Percentiles rank a stretch among this genome's conserved stretches.
phyloP scores from a whole-genome alignment of 2,329 filamentous ascomycete species.

The Botryotinia globosa region DNA sequence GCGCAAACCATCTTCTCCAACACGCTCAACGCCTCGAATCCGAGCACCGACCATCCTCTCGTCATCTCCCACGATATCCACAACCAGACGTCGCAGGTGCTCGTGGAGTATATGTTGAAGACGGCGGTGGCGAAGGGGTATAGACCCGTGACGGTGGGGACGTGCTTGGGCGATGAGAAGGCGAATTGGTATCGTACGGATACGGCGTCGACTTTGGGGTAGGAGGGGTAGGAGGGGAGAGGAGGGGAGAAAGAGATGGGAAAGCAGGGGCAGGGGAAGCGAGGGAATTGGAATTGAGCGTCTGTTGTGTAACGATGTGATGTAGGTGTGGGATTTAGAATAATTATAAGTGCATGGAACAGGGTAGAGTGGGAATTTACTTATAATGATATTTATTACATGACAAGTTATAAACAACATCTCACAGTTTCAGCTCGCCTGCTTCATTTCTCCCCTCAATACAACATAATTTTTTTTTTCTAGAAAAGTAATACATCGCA shows the following conservation, averaged over 20 bases:
- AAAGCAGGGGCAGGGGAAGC: background rate
- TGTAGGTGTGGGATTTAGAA: background rate
- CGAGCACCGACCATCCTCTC: conserved; percentile 38
- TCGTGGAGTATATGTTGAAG: conserved; percentile 35
- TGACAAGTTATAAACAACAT: background rate
- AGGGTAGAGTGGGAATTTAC: background rate
- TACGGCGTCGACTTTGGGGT: conserved; percentile 4
- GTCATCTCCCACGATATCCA: conserved; percentile 44
- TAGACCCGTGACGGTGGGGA: conserved; percentile 44
- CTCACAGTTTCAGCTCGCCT: background rate
- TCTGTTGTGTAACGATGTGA: background rate
- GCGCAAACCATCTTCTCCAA: conserved; percentile 42
- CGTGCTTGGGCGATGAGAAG: conserved; percentile 44
- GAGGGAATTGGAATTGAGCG: too few relatives aligned
- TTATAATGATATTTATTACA: background rate
- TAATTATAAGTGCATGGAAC: background rate
- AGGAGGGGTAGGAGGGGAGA: background rate
- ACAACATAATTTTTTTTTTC: background rate
- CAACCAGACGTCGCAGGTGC: conserved; percentile 34
- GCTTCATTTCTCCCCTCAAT: background rate
- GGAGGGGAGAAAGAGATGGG: background rate
- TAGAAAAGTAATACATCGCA: background rate
- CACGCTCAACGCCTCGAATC: conserved; percentile 16
- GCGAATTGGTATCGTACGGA: conserved; percentile 43
- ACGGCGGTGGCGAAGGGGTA: conserved; percentile 39